A percentile compares a stretch with the other conserved stretches of the same genome.
phyloP scores from a whole-genome alignment of 1,284 basidiomycete genomes.

The Ganoderma lucidum region DNA sequence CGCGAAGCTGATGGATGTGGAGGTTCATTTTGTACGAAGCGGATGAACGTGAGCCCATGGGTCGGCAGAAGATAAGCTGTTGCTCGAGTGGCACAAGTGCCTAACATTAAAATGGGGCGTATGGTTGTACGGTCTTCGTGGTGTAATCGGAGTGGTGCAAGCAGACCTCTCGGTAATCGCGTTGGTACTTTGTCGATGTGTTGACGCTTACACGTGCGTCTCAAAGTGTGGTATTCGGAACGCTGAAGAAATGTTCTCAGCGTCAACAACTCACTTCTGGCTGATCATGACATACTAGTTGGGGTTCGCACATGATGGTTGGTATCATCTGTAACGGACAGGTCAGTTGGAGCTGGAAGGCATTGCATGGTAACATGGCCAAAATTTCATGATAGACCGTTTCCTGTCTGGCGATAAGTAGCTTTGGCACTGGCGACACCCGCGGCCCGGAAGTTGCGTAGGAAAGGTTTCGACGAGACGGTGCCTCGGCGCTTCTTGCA shows the following conservation, averaged over 20 bases:
- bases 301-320: background rate
- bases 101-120: background rate
- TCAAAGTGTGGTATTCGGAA: background rate
- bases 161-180: background rate
- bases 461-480: background rate
- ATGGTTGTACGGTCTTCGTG: background rate
- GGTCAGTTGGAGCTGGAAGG: background rate
- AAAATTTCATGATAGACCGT: background rate
- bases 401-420: background rate
- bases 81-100: background rate
- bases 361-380: background rate
- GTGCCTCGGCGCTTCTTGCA: background rate
- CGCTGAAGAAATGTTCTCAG: background rate
- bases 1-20: no score
- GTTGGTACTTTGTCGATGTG: background rate
- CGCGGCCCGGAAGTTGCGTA: background rate
- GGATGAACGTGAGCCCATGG: background rate
- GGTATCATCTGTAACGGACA: background rate
- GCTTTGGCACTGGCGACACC: background rate
- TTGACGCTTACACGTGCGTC: background rate
- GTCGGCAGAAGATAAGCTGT: background rate
- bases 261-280: background rate
- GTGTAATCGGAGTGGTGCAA: background rate
- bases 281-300: background rate
- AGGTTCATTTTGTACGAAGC: background rate